Conservation (phyloP, 257 asterid genomes). For the Hygrophila difformis region DNA sequence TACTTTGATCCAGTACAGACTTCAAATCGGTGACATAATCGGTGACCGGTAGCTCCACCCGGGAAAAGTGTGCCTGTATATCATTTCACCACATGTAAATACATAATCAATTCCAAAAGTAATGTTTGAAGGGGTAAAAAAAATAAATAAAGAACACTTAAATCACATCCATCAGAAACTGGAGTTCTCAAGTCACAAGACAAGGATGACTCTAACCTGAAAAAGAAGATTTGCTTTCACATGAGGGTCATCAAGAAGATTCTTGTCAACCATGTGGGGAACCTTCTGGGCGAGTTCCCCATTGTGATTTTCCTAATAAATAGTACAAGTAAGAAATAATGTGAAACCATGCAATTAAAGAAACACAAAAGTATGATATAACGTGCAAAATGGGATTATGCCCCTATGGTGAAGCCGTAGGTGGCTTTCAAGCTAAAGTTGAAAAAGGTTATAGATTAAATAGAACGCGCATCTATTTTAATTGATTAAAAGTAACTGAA, state of each 20-base stretch:
- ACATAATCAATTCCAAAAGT: constrained; percentile 11
- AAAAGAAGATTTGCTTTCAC: constrained; percentile 93
- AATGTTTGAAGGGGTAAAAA: too few relatives aligned
- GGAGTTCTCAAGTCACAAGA: constrained; percentile 7
- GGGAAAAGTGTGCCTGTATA: constrained; percentile 87
- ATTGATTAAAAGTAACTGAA: too few relatives aligned
- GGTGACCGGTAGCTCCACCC: constrained; percentile 71
- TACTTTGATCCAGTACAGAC: constrained; percentile 94
- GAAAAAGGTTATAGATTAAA: too few relatives aligned
- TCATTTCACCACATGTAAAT: constrained; percentile 17
- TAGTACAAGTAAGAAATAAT: too few relatives aligned
- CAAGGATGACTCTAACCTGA: constrained; percentile 48
- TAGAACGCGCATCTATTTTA: too few relatives aligned
- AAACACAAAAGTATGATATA: too few relatives aligned
- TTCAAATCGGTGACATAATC: constrained; percentile 91
- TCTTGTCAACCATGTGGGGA: constrained; percentile 65
- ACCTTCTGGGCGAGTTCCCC: constrained; percentile 68
- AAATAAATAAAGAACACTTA: too few relatives aligned
- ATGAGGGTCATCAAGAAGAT: constrained; percentile 92
- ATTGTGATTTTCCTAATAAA: constrained; percentile 76
- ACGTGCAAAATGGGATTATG: too few relatives aligned
- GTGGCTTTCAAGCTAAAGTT: too few relatives aligned
- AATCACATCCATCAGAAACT: too few relatives aligned
- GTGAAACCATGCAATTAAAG: too few relatives aligned
- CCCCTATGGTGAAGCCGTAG: too few relatives aligned